phyloP scores from a whole-genome alignment of 1,284 basidiomycete species.

The Salmacisia buchloeana region DNA sequence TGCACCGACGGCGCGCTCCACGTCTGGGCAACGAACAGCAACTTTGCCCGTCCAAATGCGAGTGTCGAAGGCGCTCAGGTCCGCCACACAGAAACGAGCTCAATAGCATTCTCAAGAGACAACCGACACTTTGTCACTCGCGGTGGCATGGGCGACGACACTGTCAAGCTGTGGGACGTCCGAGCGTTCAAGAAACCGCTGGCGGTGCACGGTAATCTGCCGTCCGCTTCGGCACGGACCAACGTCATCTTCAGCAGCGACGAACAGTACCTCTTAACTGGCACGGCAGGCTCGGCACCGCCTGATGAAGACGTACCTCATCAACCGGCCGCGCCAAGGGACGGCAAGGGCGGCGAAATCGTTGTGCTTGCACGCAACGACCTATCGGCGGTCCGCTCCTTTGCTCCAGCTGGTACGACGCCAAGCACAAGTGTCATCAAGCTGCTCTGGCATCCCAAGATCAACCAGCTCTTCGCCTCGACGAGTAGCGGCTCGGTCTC shows the following conservation, averaged over 20 bases:
- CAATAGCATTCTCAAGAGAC: slow-evolving; percentile 76
- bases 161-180: slow-evolving; percentile 91
- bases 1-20: slow-evolving; percentile 86
- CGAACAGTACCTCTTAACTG: slow-evolving; percentile 77
- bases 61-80: slow-evolving; percentile 77
- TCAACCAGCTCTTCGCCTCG: slow-evolving; percentile 42
- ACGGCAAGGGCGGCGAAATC: slow-evolving; percentile 19
- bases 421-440: slow-evolving; percentile 17
- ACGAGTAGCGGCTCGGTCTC: slow-evolving; percentile 64
- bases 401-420: neutral
- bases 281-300: slow-evolving; percentile 44
- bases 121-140: slow-evolving; percentile 73
- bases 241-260: slow-evolving; percentile 91
- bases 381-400: slow-evolving; percentile 13
- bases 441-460: slow-evolving; percentile 24
- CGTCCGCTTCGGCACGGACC: slow-evolving; percentile 80
- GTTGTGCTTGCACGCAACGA: slow-evolving; percentile 19
- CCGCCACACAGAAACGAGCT: slow-evolving; percentile 75
- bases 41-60: slow-evolving; percentile 81
- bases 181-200: slow-evolving; percentile 81
- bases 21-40: slow-evolving; percentile 85
- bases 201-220: slow-evolving; percentile 60
- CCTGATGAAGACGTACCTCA: neutral
- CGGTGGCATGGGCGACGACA: slow-evolving; percentile 72
- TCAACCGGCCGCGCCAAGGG: neutral